phyloP scores from a whole-genome alignment of 2,329 filamentous ascomycete species.

The Fusarium tanahbumbuense region DNA sequence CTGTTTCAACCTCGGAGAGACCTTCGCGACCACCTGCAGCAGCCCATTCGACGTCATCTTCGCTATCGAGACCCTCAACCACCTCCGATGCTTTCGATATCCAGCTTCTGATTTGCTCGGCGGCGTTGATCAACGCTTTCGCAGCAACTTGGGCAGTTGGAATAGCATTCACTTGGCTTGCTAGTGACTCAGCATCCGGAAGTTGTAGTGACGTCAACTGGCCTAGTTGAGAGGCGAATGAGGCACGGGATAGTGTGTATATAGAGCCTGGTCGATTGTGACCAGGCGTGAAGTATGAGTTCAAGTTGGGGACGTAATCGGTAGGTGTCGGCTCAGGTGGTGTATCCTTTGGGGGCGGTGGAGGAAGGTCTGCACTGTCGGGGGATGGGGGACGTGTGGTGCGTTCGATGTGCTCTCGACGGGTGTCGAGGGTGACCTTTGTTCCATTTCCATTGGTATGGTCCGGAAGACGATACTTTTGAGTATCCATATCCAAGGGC shows the following conservation, averaged over 20 bases:
- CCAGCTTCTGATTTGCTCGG: constrained; percentile 94
- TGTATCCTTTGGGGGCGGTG: constrained; percentile 56
- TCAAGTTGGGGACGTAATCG: constrained; percentile 63
- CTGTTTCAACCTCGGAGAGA: constrained; percentile 76
- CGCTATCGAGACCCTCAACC: constrained; percentile 87
- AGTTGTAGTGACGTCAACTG: constrained; percentile 91
- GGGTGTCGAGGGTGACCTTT: constrained; percentile 69
- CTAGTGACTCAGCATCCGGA: constrained; percentile 85
- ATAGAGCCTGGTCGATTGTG: constrained; percentile 83
- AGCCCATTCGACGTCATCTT: constrained; percentile 98
- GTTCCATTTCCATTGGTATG: constrained; percentile 75
- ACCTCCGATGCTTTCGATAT: constrained; percentile 93
- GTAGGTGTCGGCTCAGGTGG: constrained; percentile 53
- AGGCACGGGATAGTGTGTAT: constrained; percentile 91
- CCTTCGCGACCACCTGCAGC: constrained; percentile 86
- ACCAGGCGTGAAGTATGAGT: constrained; percentile 75
- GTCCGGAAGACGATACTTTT: constrained; percentile 80
- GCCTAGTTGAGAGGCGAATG: constrained; percentile 91
- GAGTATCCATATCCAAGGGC: constrained; percentile 73
- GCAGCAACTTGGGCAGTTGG: constrained; percentile 86
- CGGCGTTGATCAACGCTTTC: constrained; percentile 84
- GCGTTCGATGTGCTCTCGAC: constrained; percentile 68
- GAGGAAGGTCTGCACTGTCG: constrained; percentile 53
- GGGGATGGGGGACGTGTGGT: constrained; percentile 55
- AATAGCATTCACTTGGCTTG: constrained; percentile 85